phyloP scores from a whole-genome alignment of 768 basidiomycete species.

The Boletus rubescentipes region DNA sequence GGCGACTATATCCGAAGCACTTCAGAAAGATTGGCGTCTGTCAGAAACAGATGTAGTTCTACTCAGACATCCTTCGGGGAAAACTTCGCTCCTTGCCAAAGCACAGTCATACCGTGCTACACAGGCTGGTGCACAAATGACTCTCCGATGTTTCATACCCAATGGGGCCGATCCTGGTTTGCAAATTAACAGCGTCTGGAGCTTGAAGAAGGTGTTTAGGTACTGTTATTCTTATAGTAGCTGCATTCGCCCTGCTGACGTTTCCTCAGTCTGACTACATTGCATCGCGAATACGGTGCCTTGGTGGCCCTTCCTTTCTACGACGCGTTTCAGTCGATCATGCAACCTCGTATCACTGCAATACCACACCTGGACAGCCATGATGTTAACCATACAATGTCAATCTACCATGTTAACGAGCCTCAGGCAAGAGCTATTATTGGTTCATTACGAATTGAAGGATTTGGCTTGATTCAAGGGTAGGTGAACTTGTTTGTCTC shows the following conservation, averaged over 20 bases:
- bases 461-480: constrained; percentile 96
- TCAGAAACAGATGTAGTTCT: constrained; percentile 86
- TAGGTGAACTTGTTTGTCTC: constrained; percentile 35
- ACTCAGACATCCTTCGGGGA: constrained; percentile 56
- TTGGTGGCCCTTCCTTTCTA: constrained; percentile 81
- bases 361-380: constrained; percentile 42
- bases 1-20: constrained; percentile 51
- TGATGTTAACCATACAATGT: constrained; percentile 68
- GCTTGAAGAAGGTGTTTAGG: constrained; percentile 80
- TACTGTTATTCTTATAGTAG: constrained; percentile 27
- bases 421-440: constrained; percentile 92
- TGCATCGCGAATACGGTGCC: constrained; percentile 90
- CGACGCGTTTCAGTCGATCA: constrained; percentile 68
- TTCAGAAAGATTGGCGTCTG: constrained; percentile 72
- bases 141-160: constrained; percentile 53
- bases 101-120: constrained; percentile 46
- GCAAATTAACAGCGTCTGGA: constrained; percentile 66
- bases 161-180: constrained; percentile 57
- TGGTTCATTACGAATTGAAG: constrained; percentile 64
- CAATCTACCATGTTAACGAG: constrained; percentile 75
- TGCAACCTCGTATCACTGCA: constrained; percentile 61
- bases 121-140: constrained; percentile 51
- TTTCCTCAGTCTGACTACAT: constrained; percentile 72
- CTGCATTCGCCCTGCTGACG: constrained; percentile 3
- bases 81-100: constrained; percentile 70